These are phyloP conservation scores for Chenopodium suecicum DNA, from an alignment of 148 eudicot genomes.

Conservation along the genomic window DNA sequence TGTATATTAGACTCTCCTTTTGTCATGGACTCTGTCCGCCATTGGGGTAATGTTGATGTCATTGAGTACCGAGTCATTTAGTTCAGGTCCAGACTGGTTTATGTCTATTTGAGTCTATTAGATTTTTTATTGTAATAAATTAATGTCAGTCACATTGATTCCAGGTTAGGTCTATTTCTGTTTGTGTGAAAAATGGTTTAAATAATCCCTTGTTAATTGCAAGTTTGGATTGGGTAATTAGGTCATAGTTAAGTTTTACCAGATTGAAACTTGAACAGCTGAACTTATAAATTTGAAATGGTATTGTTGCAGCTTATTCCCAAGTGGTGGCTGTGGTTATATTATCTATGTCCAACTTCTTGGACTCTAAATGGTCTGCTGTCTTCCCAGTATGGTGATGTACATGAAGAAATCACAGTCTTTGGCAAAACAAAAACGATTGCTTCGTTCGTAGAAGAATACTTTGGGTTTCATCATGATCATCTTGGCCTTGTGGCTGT, in stretches of 20 bases:
- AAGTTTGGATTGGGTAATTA: neutral
- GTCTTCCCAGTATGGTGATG: conserved; percentile 73
- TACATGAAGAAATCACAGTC: conserved; percentile 35
- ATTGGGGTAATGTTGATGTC: no score
- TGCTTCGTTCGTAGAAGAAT: conserved; percentile 49
- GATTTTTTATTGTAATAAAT: no score
- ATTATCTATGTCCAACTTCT: conserved; percentile 55
- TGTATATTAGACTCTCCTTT: no score
- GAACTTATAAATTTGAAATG: neutral
- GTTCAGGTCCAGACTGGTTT: no score
- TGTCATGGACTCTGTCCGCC: no score
- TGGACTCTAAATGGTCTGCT: conserved; percentile 65
- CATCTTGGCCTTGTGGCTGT: conserved; percentile 48
- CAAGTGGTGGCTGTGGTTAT: conserved; percentile 80
- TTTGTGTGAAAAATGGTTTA: no score
- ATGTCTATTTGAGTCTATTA: no score
- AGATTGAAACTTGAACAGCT: neutral
- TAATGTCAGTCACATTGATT: no score
- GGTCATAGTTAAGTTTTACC: neutral
- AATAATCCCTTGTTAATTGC: neutral
- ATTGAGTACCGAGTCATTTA: no score
- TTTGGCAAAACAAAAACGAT: conserved; percentile 50
- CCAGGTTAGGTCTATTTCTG: no score
- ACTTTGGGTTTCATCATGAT: conserved; percentile 57
- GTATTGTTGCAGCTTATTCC: conserved; percentile 56